Evolutionary conservation across 805 yeast species (phyloP), one percentile per base, ranked within the genome.

Genomic region (Metschnikowia vanudenii): DNA sequence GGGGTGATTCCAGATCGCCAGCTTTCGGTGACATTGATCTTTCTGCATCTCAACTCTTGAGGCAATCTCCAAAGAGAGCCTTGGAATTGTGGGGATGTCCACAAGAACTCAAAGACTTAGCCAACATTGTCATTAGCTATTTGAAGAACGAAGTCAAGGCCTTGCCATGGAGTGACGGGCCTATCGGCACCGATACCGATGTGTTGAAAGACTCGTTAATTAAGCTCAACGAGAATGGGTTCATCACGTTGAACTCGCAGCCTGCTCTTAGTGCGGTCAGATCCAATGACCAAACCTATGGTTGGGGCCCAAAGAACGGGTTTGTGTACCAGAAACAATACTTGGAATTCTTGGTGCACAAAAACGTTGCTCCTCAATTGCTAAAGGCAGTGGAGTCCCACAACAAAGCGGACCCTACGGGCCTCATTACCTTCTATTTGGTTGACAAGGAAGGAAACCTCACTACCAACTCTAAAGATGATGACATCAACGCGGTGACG

Each of bases 1-100:
- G 97, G 91, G 99, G 99, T 59, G 97, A 94, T 64, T 88, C 97
- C 3, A 76, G 96, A 49, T 94, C 98, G 36, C 99, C 99, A 4
- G 98, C 98, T 1, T 91, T 86, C 68, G 96, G 96, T 59, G 95
- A 88, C 54, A 76, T 90, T 47, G 96, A 88, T 63, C 75, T 86
- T 43, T 84, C 83, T 56, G 94, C 92, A 17, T 80, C 89, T 30
- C 82, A 85, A 20, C 73, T 90, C 60, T 79, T 91, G 57, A 80
- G 96, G 65, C 96, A 89, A 65, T 80, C 91, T 2, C 83, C 88
- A 3, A 82, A 84, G 51, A 84, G 82, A 64, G 90, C 96, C 1
- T 69, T 82, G 28, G 89, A 87, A 59, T 69, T 92, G 50, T 94
- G 99, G 99, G 96, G 96, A 1, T 67, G 74, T 34, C 99, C 99